phyloP scores from a whole-genome alignment of 2,329 filamentous ascomycete species.

The Sclerotinia sclerotiorum region DNA sequence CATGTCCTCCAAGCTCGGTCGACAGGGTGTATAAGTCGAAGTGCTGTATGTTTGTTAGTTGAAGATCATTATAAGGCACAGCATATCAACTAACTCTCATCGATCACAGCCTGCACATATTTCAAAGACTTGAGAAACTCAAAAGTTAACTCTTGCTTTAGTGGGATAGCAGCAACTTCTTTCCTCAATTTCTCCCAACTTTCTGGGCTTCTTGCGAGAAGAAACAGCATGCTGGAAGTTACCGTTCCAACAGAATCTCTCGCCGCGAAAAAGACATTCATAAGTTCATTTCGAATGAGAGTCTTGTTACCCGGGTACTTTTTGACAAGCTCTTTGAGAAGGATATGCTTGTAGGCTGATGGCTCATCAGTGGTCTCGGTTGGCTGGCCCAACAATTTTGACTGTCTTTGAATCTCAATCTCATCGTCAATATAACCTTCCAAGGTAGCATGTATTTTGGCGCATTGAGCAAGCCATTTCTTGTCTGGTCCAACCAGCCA shows the following conservation, averaged over 20 bases:
- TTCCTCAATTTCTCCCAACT: slow-evolving; percentile 38
- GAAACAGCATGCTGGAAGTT: slow-evolving; percentile 40
- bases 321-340: slow-evolving; percentile 50
- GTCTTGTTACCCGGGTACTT: slow-evolving; percentile 45
- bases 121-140: slow-evolving; percentile 51
- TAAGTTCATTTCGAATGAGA: slow-evolving; percentile 40
- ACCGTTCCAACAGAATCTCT: slow-evolving; percentile 45
- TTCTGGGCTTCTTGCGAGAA: slow-evolving; percentile 33
- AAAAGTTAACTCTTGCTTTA: slow-evolving; percentile 45
- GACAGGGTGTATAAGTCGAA: slow-evolving; percentile 43
- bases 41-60: slow-evolving; percentile 26
- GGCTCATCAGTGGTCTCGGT: neutral
- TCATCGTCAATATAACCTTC: slow-evolving; percentile 28
- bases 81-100: slow-evolving; percentile 49
- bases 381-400: neutral
- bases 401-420: slow-evolving; percentile 11
- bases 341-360: slow-evolving; percentile 40
- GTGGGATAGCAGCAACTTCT: slow-evolving; percentile 38
- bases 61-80: neutral
- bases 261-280: slow-evolving; percentile 42
- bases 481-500: slow-evolving; percentile 20
- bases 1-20: slow-evolving; percentile 24
- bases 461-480: slow-evolving; percentile 21
- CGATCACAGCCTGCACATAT: slow-evolving; percentile 56
- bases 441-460: slow-evolving; percentile 24